Evolutionary conservation across 345 rosid species (phyloP).

Genomic region (Aquilaria malaccensis): DNA sequence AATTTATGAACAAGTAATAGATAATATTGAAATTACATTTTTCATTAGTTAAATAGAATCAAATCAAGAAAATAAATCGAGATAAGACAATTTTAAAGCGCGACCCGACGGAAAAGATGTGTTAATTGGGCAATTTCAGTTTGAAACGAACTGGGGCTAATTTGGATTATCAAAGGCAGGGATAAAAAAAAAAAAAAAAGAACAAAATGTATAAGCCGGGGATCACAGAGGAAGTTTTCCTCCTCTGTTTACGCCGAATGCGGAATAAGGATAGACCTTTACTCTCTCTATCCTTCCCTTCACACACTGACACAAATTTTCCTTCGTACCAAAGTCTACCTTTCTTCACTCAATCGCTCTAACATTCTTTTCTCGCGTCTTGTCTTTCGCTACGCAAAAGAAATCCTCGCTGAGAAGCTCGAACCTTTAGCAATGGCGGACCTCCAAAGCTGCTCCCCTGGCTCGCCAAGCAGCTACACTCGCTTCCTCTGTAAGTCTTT

Average conservation of each 20-base stretch:
- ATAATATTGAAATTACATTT: no score
- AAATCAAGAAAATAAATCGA: no score
- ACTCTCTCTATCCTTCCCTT: constrained; percentile 12
- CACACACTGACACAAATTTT: constrained; percentile 24
- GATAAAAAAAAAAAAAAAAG: background rate
- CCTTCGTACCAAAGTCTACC: constrained; percentile 76
- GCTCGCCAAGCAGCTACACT: constrained; percentile 14
- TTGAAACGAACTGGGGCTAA: no score
- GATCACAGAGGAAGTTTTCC: constrained; percentile 6
- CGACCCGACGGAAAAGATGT: no score
- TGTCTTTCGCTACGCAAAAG: background rate
- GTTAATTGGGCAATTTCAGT: no score
- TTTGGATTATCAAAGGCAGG: no score
- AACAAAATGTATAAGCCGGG: constrained; percentile 8
- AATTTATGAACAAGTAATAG: no score
- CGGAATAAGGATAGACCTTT: constrained; percentile 17
- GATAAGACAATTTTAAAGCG: no score
- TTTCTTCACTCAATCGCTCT: constrained; percentile 28
- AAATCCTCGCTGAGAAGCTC: constrained; percentile 2
- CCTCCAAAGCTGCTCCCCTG: constrained; percentile 16
- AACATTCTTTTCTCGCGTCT: background rate
- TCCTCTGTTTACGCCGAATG: no score
- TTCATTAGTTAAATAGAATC: no score
- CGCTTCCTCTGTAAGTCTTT: constrained; percentile 48
- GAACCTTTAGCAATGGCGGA: constrained; percentile 40